These are phyloP conservation scores for Xylaria sp. DNA, from an alignment of 495 filamentous ascomycete species.

Conservation along the genomic window DNA sequence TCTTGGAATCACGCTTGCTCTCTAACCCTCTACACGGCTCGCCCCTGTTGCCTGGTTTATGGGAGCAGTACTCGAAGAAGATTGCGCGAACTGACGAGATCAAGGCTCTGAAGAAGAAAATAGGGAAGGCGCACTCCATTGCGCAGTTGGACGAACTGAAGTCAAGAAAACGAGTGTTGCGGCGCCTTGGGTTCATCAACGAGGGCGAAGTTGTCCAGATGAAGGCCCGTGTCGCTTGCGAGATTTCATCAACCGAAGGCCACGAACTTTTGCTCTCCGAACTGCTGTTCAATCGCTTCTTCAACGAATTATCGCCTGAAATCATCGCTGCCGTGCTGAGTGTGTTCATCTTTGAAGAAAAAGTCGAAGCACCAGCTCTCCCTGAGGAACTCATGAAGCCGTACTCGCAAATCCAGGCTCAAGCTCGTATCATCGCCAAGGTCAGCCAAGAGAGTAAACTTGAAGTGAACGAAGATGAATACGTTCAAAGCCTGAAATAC, in stretches of 20 bases:
- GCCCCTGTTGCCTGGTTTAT: constrained; percentile 78
- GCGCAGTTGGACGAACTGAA: constrained; percentile 96
- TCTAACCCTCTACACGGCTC: constrained; percentile 90
- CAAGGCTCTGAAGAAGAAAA: constrained; percentile 85
- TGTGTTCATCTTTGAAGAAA: constrained; percentile 97
- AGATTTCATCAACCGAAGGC: constrained; percentile 87
- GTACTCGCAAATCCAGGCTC: constrained; percentile 80
- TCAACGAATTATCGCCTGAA: constrained; percentile 92
- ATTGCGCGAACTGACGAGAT: constrained; percentile 76
- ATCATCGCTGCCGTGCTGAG: constrained; percentile 83
- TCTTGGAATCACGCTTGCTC: constrained; percentile 89
- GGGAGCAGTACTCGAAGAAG: constrained; percentile 83
- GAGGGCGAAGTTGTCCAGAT: constrained; percentile 92
- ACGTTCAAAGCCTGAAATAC: constrained; percentile 83
- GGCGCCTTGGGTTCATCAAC: constrained; percentile 94
- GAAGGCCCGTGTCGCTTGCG: constrained; percentile 95
- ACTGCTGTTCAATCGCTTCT: constrained; percentile 94
- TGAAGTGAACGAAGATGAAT: constrained; percentile 89
- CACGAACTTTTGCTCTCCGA: constrained; percentile 89
- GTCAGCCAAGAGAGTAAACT: constrained; percentile 93
- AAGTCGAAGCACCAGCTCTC: constrained; percentile 73
- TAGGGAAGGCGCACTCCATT: constrained; percentile 79
- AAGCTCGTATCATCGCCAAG: constrained; percentile 87
- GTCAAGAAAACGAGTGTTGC: constrained; percentile 92
- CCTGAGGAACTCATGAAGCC: constrained; percentile 86